Conservation (phyloP, 1,139 yeast genomes). For the Geotrichum candidum region DNA sequence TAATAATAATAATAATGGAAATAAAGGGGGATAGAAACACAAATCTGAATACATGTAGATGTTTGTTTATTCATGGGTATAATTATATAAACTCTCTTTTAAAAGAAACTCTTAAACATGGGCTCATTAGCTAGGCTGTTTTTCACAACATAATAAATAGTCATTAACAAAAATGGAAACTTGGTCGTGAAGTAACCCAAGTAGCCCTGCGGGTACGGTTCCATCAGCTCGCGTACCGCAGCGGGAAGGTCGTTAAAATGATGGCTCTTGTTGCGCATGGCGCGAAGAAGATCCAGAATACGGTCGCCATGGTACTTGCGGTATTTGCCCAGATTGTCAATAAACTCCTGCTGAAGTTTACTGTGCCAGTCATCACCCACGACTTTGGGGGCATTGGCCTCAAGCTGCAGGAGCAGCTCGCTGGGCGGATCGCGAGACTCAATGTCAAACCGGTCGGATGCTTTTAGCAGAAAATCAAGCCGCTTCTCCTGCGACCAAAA, state of each 20-base stretch:
- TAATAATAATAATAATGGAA: too few species aligned
- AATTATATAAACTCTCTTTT: slow-evolving; percentile 7
- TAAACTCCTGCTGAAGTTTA: slow-evolving; percentile 62
- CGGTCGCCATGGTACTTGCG: slow-evolving; percentile 78
- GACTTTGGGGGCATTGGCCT: slow-evolving; percentile 46
- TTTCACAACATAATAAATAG: slow-evolving; percentile 60
- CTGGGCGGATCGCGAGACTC: slow-evolving; percentile 88
- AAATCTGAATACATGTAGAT: too few species aligned
- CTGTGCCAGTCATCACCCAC: slow-evolving; percentile 73
- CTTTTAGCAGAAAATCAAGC: slow-evolving; percentile 74
- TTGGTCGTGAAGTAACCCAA: slow-evolving; percentile 63
- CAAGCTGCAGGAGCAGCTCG: slow-evolving; percentile 53
- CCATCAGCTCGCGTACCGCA: slow-evolving; percentile 52
- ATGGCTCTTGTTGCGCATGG: slow-evolving; percentile 85
- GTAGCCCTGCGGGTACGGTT: slow-evolving; percentile 79
- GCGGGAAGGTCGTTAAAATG: slow-evolving; percentile 87
- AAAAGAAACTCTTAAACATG: slow-evolving; percentile 50
- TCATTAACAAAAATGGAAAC: slow-evolving; percentile 77
- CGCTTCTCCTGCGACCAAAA: slow-evolving; percentile 79
- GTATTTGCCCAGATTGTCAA: slow-evolving; percentile 82
- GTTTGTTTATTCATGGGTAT: background rate
- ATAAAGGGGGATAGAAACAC: too few species aligned
- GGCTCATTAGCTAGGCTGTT: slow-evolving; percentile 56
- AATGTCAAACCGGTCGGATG: slow-evolving; percentile 84
- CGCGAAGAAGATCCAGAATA: slow-evolving; percentile 79